Conservation (phyloP, 2,329 filamentous ascomycete species). For the Colletotrichum karsti region DNA sequence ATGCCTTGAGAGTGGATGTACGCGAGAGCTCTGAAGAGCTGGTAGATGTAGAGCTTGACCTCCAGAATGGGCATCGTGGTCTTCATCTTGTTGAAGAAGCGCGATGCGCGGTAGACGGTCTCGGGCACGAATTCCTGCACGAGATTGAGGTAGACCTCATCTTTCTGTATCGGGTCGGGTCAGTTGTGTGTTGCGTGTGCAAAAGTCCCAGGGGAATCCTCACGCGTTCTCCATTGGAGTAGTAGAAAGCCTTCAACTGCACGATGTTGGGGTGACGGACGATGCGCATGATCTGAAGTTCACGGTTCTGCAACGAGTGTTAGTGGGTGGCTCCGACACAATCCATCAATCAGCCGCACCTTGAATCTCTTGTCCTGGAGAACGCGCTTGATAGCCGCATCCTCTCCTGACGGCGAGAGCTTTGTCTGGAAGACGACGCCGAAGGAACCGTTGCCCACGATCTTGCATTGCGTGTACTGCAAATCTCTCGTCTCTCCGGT, state of each 20-base stretch:
- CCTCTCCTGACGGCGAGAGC: constrained; percentile 95
- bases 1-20: constrained; percentile 99
- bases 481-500: constrained; percentile 97
- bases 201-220: constrained; percentile 35
- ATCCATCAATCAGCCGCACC: constrained; percentile 58
- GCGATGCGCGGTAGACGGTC: constrained; percentile 96
- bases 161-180: constrained; percentile 68
- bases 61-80: constrained; percentile 99
- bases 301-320: constrained; percentile 78
- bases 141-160: constrained; percentile 98
- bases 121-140: constrained; percentile 98
- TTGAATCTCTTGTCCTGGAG: constrained; percentile 99
- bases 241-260: constrained; percentile 98
- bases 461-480: constrained; percentile 99
- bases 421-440: constrained; percentile 99
- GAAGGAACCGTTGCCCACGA: constrained; percentile 98
- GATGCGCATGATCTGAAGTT: constrained; percentile 99
- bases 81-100: constrained; percentile 99
- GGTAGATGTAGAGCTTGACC: constrained; percentile 99
- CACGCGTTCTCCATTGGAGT: constrained; percentile 98
- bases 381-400: constrained; percentile 98
- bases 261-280: constrained; percentile 99
- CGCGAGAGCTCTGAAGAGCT: constrained; percentile 96
- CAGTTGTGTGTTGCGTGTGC: background rate
- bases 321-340: background rate